Evolutionary conservation across 2,329 filamentous ascomycete genomes (phyloP).

Genomic region (Catunica adiposa): DNA sequence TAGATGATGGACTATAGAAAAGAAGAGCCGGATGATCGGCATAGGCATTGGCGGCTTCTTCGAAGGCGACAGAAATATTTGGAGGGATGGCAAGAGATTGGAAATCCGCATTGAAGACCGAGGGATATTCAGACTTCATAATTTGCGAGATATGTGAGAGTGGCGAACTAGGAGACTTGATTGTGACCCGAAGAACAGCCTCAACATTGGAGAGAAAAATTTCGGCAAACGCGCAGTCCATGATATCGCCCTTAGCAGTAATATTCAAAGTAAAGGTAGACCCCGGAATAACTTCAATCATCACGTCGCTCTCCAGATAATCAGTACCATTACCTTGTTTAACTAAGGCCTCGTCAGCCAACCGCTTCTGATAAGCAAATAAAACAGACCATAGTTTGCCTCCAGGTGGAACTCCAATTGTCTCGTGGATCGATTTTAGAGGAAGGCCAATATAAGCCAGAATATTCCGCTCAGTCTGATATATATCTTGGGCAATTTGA

Average conservation of each 20-base stretch:
- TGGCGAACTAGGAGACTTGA: conserved; percentile 18
- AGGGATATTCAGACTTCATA: conserved; percentile 25
- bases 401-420: neutral
- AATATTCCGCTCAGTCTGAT: conserved; percentile 47
- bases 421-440: conserved; percentile 42
- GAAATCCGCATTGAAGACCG: conserved; percentile 31
- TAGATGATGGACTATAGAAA: conserved; percentile 34
- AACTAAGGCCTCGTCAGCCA: conserved; percentile 29
- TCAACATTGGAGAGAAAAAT: conserved; percentile 47
- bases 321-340: conserved; percentile 46
- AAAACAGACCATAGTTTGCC: conserved; percentile 62
- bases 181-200: conserved; percentile 25
- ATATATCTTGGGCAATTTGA: conserved; percentile 48
- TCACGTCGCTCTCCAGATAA: conserved; percentile 56
- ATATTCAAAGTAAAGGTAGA: conserved; percentile 24
- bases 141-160: neutral
- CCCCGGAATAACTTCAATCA: conserved; percentile 58
- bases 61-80: conserved; percentile 37
- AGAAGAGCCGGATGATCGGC: conserved; percentile 45
- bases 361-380: conserved; percentile 71
- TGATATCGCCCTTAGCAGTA: conserved; percentile 30
- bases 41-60: conserved; percentile 29
- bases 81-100: conserved; percentile 21
- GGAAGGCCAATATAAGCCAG: conserved; percentile 48
- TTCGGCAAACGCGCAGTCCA: conserved; percentile 39